These are phyloP conservation scores for Chamaecyparis obtusa DNA, from an alignment of 75 land plant genomes.

Conservation along the genomic window DNA sequence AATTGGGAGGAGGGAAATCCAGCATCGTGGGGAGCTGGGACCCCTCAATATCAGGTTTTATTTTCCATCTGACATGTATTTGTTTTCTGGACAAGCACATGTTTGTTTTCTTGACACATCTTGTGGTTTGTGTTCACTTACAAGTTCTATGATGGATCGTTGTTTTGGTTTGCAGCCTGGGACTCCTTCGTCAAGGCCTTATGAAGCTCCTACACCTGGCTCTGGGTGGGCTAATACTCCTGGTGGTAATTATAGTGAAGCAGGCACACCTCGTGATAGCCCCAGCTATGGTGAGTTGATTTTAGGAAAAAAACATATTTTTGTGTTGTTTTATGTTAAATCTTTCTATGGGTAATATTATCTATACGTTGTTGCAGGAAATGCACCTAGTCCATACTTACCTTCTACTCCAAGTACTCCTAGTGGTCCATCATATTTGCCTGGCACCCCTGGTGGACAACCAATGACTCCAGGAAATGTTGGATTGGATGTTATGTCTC, in stretches of 20 bases:
- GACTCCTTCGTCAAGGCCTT: conserved; percentile 79
- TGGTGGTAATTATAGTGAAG: conserved; percentile 74
- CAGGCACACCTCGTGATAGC: conserved; percentile 82
- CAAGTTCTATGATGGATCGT: not conserved
- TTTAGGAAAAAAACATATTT: not conserved
- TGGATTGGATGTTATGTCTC: conserved; percentile 90
- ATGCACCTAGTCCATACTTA: conserved; percentile 83
- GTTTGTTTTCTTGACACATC: not conserved
- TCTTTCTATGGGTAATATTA: not conserved
- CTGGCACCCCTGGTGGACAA: conserved; percentile 97
- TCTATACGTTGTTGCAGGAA: conserved; percentile 30
- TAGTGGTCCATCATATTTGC: conserved; percentile 69
- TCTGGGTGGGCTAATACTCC: conserved; percentile 80
- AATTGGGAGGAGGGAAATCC: conserved; percentile 92
- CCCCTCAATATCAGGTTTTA: conserved; percentile 81
- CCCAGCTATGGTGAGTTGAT: conserved; percentile 57
- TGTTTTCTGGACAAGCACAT: not conserved
- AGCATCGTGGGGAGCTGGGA: conserved; percentile 61
- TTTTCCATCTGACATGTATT: not conserved
- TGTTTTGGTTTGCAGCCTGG: conserved; percentile 61
- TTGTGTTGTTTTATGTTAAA: conserved; percentile 2
- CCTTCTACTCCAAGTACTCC: conserved; percentile 97
- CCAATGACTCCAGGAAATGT: conserved; percentile 99
- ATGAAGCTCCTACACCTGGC: conserved; percentile 97
- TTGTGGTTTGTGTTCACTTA: not conserved